Percentiles rank a stretch among this genome's conserved stretches.
phyloP scores from a whole-genome alignment of 495 filamentous ascomycete genomes.

The Daldinia bambusicola region DNA sequence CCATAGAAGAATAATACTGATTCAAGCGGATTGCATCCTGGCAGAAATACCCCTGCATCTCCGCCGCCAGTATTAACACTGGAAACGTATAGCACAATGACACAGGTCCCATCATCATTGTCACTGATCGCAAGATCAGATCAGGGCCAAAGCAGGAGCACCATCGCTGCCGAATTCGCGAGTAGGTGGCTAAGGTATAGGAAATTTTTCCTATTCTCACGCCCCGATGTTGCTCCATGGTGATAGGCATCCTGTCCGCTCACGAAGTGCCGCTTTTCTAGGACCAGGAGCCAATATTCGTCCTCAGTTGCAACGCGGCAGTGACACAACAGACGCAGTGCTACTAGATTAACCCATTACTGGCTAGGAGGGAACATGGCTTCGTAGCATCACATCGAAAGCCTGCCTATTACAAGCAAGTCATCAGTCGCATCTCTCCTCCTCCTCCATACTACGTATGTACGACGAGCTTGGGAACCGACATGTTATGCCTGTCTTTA shows the following conservation, averaged over 20 bases:
- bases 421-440: conserved; percentile 16
- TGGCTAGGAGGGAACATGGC: conserved; percentile 13
- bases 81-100: conserved; percentile 28
- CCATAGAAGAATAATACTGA: conserved; percentile 27
- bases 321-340: conserved; percentile 40
- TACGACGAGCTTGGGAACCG: conserved; percentile 4
- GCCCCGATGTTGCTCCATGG: conserved; percentile 7
- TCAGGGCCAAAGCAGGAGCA: conserved; percentile 25
- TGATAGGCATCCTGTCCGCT: conserved; percentile 30
- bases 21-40: conserved; percentile 34
- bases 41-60: conserved; percentile 28
- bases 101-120: conserved; percentile 12
- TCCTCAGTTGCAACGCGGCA: conserved; percentile 34
- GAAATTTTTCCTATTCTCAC: conserved; percentile 31
- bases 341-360: conserved; percentile 23
- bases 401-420: conserved; percentile 15
- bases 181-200: conserved; percentile 25
- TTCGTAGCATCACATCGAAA: conserved; percentile 22
- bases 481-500: not conserved
- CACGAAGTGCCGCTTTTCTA: conserved; percentile 36
- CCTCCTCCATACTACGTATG: conserved; percentile 1
- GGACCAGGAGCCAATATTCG: conserved; percentile 39
- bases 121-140: conserved; percentile 27
- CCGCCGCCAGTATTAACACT: conserved; percentile 28
- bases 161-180: conserved; percentile 29